Percentiles rank a stretch among this genome's conserved stretches.
Conservation (phyloP, 768 basidiomycete species). For the Amanita rubescens region DNA sequence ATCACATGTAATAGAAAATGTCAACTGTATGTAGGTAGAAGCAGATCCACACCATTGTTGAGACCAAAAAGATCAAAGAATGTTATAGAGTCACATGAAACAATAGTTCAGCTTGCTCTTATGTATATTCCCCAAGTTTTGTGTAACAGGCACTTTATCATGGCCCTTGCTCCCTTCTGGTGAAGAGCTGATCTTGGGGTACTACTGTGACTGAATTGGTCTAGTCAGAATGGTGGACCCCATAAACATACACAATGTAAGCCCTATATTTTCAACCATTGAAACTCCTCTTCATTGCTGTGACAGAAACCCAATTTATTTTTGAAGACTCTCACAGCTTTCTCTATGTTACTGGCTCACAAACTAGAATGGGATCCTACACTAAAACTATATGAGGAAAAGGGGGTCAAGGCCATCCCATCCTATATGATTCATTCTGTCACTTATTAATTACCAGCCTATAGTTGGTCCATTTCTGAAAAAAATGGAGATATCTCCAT, state of each 20-base stretch:
- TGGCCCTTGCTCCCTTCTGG: conserved; percentile 4
- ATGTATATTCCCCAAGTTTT: conserved; percentile 12
- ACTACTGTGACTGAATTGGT: conserved; percentile 10
- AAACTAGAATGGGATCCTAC: not conserved
- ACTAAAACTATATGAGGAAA: not conserved
- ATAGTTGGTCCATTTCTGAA: not conserved
- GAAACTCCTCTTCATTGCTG: not conserved
- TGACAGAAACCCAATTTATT: not conserved
- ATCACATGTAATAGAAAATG: not conserved
- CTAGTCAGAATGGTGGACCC: conserved; percentile 6
- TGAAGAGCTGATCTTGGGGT: conserved; percentile 5
- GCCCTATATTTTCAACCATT: not conserved
- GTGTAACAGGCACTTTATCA: conserved; percentile 8
- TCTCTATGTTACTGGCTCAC: not conserved
- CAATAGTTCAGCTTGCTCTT: not conserved
- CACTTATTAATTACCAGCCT: not conserved
- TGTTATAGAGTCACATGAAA: not conserved
- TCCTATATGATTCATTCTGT: not conserved
- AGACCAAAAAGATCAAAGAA: not conserved
- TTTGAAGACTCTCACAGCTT: not conserved
- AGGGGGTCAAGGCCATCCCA: not conserved
- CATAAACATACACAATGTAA: conserved; percentile 8
- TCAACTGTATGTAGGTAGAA: not conserved
- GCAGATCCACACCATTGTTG: not conserved
- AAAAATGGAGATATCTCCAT: not conserved